phyloP scores from a whole-genome alignment of 257 asterid genomes.

The Catharanthus roseus region DNA sequence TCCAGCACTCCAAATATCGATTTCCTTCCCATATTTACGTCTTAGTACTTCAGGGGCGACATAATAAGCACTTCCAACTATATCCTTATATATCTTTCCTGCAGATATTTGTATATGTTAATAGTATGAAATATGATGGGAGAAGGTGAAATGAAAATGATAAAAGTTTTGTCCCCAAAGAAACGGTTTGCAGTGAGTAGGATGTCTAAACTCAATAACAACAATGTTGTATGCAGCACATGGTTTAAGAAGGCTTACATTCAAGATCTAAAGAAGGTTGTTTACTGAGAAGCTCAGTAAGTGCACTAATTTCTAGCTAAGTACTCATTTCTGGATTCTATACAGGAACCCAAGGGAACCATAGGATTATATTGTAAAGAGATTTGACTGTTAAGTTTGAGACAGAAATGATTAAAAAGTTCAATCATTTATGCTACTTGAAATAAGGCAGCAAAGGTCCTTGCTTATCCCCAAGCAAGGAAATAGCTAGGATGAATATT shows the following conservation, averaged over 20 bases:
- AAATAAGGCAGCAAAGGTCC: not conserved
- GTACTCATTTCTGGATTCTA: not conserved
- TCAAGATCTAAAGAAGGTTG: not conserved
- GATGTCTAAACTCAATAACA: not conserved
- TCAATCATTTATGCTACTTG: not conserved
- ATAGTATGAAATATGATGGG: not conserved
- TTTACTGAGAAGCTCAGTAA: too few relatives aligned
- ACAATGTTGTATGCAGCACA: not conserved
- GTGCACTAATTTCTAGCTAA: not conserved
- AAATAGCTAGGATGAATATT: not conserved
- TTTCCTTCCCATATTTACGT: constrained; percentile 72
- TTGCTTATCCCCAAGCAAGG: not conserved
- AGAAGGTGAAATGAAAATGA: not conserved
- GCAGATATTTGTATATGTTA: constrained; percentile 7
- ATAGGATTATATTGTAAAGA: not conserved
- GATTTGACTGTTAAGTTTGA: not conserved
- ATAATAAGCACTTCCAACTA: constrained; percentile 85
- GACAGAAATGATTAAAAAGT: not conserved
- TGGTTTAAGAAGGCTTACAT: not conserved
- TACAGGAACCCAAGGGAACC: not conserved
- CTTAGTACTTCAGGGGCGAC: constrained; percentile 81
- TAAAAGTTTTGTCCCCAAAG: not conserved
- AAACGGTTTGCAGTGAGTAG: not conserved
- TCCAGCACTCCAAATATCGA: constrained; percentile 87
- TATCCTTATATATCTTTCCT: constrained; percentile 68